Base-by-base conservation (phyloP, 75 land plant genomes). In the Selaginella tamariscina region DNA sequence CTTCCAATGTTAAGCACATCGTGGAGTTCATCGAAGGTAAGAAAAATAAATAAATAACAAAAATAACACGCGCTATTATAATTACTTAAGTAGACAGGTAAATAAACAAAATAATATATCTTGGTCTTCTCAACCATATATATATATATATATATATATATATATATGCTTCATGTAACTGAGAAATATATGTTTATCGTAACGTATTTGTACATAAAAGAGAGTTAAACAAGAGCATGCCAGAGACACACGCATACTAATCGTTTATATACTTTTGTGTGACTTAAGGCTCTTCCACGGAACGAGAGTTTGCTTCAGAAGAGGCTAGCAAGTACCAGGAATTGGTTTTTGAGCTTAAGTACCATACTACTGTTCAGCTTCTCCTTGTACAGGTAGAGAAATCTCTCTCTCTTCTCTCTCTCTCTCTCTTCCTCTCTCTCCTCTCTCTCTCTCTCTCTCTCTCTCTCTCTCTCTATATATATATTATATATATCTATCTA, bases 331-430 rank as follows among this genome's bases (percentile, higher is more conserved):
- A 74, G 72, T 75, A 74, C 79, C 49, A 39, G 49, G 5, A 15
- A 5, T 39, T 39, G 11, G 72, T 83, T 55, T 68, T 78, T 28
- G 77, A 81, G 69, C 74, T 79, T 69, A 88, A 83, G 66, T 63
- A 76, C 70, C 84, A 83, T 70, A 77, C 83, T 32, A 66, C 88
- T 13, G 76, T 83, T 66, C 88, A 85, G 63, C 78, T 88, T 0
- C 75, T 77, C 20, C 68, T 81, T 39, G 39, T 83, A 60, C 85
- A 87, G 91, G 91, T n/a, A 21, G n/a, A 15, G n/a, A 54, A 13
- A 54, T 54, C 13, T 54, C n/a, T 15, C n/a, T n/a, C 13, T 13
- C 54, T 44, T 27, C 20, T 8, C 15, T 24, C n/a, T 30, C 31
- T 1, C n/a, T 70, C 18, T 0, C 32, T 31, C 49, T 15, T 24